A percentile compares a stretch with the other conserved stretches of the same genome.
These are phyloP conservation scores for Aspergillus floridensis DNA, from an alignment of 2,329 filamentous ascomycete genomes.

Conservation along the genomic window DNA sequence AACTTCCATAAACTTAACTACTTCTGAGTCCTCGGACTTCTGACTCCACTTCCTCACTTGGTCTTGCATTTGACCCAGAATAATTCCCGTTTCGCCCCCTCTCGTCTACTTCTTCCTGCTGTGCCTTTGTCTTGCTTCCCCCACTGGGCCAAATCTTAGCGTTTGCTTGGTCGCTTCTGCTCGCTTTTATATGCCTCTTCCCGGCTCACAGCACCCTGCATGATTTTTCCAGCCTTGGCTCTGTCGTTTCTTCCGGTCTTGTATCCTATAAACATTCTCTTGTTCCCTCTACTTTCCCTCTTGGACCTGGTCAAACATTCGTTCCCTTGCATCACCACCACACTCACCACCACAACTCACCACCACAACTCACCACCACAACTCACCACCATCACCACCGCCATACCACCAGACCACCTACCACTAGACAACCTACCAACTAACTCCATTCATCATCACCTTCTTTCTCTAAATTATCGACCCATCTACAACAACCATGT, in stretches of 20 bases:
- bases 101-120: no score
- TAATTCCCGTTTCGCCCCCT: background rate
- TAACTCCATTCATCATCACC: background rate
- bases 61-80: background rate
- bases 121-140: background rate
- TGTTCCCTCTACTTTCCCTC: background rate
- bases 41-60: background rate
- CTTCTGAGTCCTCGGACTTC: background rate
- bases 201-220: background rate
- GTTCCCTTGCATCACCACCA: background rate
- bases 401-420: background rate
- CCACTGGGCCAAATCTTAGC: background rate
- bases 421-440: background rate
- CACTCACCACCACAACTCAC: background rate
- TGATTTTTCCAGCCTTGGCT: constrained; percentile 1
- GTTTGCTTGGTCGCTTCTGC: background rate
- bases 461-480: background rate
- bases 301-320: background rate
- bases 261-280: constrained; percentile 1
- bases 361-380: background rate
- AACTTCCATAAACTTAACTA: no score
- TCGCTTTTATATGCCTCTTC: constrained; percentile 6
- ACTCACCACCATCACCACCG: background rate
- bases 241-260: background rate
- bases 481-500: constrained; percentile 8